A percentile compares a stretch with the other conserved stretches of the same genome.
phyloP scores from a whole-genome alignment of 805 yeast species.

The Debaryomyces maramus region DNA sequence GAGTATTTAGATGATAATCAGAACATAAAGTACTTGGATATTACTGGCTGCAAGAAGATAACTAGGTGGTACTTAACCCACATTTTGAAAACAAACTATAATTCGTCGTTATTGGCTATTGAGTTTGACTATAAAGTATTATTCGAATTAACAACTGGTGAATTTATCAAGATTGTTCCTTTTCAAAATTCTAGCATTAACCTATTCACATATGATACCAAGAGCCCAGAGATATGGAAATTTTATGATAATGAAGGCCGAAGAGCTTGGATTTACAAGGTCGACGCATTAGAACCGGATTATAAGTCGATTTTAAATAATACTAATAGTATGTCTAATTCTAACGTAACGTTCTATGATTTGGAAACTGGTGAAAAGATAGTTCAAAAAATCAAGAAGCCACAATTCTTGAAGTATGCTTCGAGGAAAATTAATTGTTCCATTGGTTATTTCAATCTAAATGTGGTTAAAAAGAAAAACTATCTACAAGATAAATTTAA shows the following conservation, averaged over 20 bases:
- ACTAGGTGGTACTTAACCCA: conserved; percentile 53
- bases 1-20: conserved; percentile 30
- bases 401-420: conserved; percentile 52
- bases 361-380: conserved; percentile 63
- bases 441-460: conserved; percentile 48
- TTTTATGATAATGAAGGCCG: conserved; percentile 66
- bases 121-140: conserved; percentile 65
- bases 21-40: conserved; percentile 58
- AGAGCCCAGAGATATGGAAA: conserved; percentile 46
- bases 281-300: conserved; percentile 30
- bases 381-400: conserved; percentile 44
- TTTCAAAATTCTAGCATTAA: conserved; percentile 23
- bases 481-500: conserved; percentile 28
- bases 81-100: conserved; percentile 28
- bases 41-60: conserved; percentile 61
- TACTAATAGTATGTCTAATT: conserved; percentile 13
- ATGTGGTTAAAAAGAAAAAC: conserved; percentile 30
- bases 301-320: conserved; percentile 27
- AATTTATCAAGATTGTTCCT: conserved; percentile 28
- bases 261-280: conserved; percentile 75
- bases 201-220: conserved; percentile 11
- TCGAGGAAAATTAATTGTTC: conserved; percentile 55
- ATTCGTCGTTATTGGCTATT: conserved; percentile 49
- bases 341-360: conserved; percentile 58
- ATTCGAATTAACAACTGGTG: conserved; percentile 47